A percentile compares a stretch with the other conserved stretches of the same genome.
phyloP scores from a whole-genome alignment of 768 basidiomycete species.

The Cystobasidium ongulense region DNA sequence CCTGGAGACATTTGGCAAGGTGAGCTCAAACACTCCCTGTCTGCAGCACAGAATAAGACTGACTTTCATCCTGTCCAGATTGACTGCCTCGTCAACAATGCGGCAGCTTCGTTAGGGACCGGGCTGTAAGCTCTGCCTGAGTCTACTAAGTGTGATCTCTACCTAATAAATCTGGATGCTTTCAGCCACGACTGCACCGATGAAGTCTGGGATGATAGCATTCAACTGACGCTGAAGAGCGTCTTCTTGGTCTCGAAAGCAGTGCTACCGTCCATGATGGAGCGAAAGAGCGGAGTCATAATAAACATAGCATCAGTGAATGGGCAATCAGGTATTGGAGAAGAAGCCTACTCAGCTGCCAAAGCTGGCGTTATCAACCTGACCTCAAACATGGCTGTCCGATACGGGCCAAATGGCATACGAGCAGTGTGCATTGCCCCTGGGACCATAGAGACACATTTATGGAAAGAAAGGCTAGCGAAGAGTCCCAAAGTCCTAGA shows the following conservation, averaged over 20 bases:
- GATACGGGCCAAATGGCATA: constrained; percentile 22
- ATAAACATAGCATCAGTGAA: constrained; percentile 21
- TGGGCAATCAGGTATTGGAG: constrained; percentile 17
- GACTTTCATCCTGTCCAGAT: not conserved
- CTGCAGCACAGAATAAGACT: not conserved
- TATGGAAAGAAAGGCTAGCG: constrained; percentile 16
- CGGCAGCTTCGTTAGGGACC: constrained; percentile 13
- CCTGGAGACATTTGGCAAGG: not conserved
- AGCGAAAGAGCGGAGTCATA: not conserved
- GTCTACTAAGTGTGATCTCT: not conserved
- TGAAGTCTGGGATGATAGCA: constrained; percentile 14
- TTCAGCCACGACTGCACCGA: not conserved
- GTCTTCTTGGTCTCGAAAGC: constrained; percentile 21
- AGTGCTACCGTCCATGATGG: constrained; percentile 6
- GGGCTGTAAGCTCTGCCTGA: not conserved
- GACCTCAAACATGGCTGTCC: constrained; percentile 25
- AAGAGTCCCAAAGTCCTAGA: constrained; percentile 15
- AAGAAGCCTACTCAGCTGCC: constrained; percentile 28
- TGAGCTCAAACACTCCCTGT: not conserved
- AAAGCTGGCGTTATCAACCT: constrained; percentile 31
- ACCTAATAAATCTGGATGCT: not conserved
- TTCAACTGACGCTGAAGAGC: constrained; percentile 12
- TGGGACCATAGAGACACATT: constrained; percentile 12
- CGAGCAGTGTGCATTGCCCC: constrained; percentile 24
- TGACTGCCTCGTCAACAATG: constrained; percentile 25